Base-by-base conservation (phyloP, 2,329 filamentous ascomycete genomes). In the Sporothrix globosa region DNA sequence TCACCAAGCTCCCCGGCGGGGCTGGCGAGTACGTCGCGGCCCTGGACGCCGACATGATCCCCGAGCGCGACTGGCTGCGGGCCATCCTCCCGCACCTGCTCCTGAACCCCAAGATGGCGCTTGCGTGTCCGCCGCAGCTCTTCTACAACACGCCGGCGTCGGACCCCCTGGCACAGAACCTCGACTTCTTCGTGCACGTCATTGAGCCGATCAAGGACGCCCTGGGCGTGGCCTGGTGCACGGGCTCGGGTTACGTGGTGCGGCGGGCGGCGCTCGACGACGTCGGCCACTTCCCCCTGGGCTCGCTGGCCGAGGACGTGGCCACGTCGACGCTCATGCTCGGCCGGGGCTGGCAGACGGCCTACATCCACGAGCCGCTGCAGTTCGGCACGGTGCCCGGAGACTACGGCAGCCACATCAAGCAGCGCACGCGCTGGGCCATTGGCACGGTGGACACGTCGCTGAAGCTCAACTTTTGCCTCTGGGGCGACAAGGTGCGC, bases 31-130 rank as follows among this genome's bases (percentile, higher is more conserved):
- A 82, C 76, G 85, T 90, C 76, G 88, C 87, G n/a, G 85, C 86
- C 52, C 79, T 91, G 46, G 88, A 91, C 75, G 88, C 88, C 24
- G 88, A 91, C 76, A 90, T 91, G 84, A 90, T 90, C 77, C 86
- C 87, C 7, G 86, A 89, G 77, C 81, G 80, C 68, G 79, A 85
- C 61, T 90, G 87, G 86, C 81, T 90, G 17, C 84, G 87, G 50
- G 84, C 85, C 27, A 76, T 87, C 14, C 77, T 89, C n/a, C 85
- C 88, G 69, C 88, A 90, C 75, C 76, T 89, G 70, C 74, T 89
- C 21, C 76, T 81, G 70, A 86, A 89, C 74, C 80, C 82, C 53
- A 86, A 85, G 76, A 81, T 88, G 80, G 86, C 85, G 65, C 80
- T 88, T 67, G 86, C 84, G 19, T 88, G 86, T 74, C 86, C 86